Evolutionary conservation across 2,329 filamentous ascomycete species (phyloP).

Genomic region (Alternaria longipes): DNA sequence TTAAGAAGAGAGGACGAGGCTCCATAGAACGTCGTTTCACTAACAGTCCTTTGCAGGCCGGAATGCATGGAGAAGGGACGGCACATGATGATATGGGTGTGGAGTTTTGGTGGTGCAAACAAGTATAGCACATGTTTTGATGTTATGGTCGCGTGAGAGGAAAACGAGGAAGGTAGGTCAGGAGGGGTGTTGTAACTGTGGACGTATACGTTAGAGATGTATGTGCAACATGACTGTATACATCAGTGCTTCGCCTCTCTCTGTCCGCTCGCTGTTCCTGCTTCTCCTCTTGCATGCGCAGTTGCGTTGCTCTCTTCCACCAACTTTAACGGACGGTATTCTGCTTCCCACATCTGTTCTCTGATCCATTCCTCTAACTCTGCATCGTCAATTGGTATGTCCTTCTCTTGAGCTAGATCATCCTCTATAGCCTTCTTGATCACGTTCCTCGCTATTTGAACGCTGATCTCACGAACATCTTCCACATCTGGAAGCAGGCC

Average conservation of each 20-base stretch:
- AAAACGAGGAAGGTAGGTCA: background rate
- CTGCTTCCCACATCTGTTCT: slow-evolving; percentile 82
- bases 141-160: slow-evolving; percentile 28
- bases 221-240: background rate
- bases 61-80: slow-evolving; percentile 34
- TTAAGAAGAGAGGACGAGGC: background rate
- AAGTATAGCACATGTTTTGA: slow-evolving; percentile 40
- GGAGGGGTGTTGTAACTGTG: background rate
- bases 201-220: background rate
- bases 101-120: slow-evolving; percentile 26
- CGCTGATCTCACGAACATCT: slow-evolving; percentile 77
- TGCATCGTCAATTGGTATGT: slow-evolving; percentile 67
- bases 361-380: slow-evolving; percentile 75
- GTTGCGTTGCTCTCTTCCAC: slow-evolving; percentile 63
- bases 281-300: slow-evolving; percentile 67
- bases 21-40: background rate
- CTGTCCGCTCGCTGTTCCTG: slow-evolving; percentile 53
- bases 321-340: slow-evolving; percentile 70
- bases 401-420: slow-evolving; percentile 69
- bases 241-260: slow-evolving; percentile 28
- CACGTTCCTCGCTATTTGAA: slow-evolving; percentile 78
- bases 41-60: slow-evolving; percentile 21
- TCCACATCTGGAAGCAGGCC: slow-evolving; percentile 80
- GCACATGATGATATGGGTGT: slow-evolving; percentile 44
- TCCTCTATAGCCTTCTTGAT: slow-evolving; percentile 77